Evolutionary conservation across 2,329 filamentous ascomycete genomes (phyloP), one percentile per base, ranked within the genome.

Genomic region (Colletotrichum falcatum): DNA sequence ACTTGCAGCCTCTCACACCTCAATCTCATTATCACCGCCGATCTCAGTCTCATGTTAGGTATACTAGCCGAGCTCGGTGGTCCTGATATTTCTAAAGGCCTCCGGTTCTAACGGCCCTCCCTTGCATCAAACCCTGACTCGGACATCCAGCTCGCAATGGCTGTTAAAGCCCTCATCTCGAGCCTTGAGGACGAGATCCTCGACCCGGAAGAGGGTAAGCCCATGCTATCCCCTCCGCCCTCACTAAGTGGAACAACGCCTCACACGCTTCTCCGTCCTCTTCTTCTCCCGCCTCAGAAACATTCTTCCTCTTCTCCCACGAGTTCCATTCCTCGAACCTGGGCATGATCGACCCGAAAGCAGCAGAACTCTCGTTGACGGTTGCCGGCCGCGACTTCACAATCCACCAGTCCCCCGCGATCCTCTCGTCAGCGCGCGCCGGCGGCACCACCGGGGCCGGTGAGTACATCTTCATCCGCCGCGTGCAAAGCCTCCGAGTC

Each of bases 231-330:
- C 51, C 63, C 30, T 48, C 42, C 3, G 6, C 42, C 7, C 9
- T 2, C 30, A 42, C 9, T 20, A 23, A 26, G 48, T 20, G 61
- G 20, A 61, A 26, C 39, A 35, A n/a, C 1, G 46, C 28, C 61
- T 72, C 49, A 66, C 54, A 23, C 37, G 20, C 37, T 5, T 46
- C 44, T 46, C n/a, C n/a, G n/a, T 16, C 6, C 18, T 35, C 33
- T 39, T 42, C 6, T 6, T 46, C 8, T 5, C 9, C 5, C 20
- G n/a, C 26, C 44, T 28, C 78, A 97, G 95, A 98, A 83, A 93
- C 94, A 5, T 98, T 97, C 77, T 82, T 95, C 46, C 86, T 98
- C 65, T 98, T 97, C 84, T 91, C 94, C 53, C 90, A 92, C 78
- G 83, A 89, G 23, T 88, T 94, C 33, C 90, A 92, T 0, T 92